Conservation (phyloP, 371 early-diverging fungal genomes). For the Pancytospora philotis region DNA sequence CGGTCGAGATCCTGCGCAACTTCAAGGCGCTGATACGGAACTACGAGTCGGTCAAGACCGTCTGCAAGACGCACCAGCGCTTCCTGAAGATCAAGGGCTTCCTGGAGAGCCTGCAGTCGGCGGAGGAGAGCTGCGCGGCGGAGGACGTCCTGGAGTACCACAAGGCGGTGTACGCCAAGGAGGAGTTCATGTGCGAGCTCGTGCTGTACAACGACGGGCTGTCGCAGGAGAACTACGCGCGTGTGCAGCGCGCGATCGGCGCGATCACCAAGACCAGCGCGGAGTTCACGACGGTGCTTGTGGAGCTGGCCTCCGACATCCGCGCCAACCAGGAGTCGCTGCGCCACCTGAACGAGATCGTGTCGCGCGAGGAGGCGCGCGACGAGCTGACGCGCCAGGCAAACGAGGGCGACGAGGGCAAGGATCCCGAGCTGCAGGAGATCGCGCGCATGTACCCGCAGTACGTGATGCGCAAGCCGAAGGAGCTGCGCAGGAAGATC, state of each 20-base stretch:
- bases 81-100: constrained; percentile 30
- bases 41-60: constrained; percentile 35
- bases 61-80: constrained; percentile 41
- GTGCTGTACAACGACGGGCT: constrained; percentile 35
- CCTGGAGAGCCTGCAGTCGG: constrained; percentile 25
- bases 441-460: constrained; percentile 35
- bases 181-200: constrained; percentile 49
- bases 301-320: constrained; percentile 31
- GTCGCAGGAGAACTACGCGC: constrained; percentile 24
- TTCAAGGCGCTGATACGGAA: constrained; percentile 34
- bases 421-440: constrained; percentile 23
- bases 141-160: constrained; percentile 40
- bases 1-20: constrained; percentile 23
- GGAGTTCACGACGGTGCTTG: constrained; percentile 34
- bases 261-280: constrained; percentile 27
- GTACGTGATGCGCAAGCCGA: constrained; percentile 34
- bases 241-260: constrained; percentile 23
- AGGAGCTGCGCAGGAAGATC: constrained; percentile 28
- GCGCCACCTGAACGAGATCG: constrained; percentile 22
- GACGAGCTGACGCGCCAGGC: constrained; percentile 38
- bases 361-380: constrained; percentile 43
- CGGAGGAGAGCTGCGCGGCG: constrained; percentile 9
- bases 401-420: constrained; percentile 32
- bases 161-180: constrained; percentile 30
- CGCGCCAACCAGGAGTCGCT: constrained; percentile 31